Base-by-base conservation (phyloP, 352 stramenopile species). In the Globisporangium cederbergense region DNA sequence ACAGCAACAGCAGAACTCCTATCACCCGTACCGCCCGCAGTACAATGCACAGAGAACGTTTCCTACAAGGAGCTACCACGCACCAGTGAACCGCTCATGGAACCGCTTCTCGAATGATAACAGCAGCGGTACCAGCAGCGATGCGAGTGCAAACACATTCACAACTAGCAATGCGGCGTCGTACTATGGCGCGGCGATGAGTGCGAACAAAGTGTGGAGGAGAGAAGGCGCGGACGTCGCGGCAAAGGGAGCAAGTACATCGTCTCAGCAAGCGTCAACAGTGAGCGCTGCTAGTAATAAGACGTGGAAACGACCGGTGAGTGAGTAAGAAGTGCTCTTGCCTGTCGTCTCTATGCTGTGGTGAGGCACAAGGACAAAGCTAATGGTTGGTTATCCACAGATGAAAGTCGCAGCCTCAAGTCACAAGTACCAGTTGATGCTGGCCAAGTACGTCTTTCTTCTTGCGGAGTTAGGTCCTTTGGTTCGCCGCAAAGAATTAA, bases 201-300 rank as follows among this genome's bases (percentile, higher is more conserved):
- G 79, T 60, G 62, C 72, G 9, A 89, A 90, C 64, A 84, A 83
- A 65, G 79, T 87, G n/a, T 89, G 77, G 76, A 64, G 71, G 45
- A 76, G 73, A 43, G 65, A 73, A 28, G 71, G 72, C 20, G 28
- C 16, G 7, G 49, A 45, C n/a, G 49, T 22, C 8, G 20, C 22
- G 25, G 20, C 22, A 43, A 36, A 38, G 14, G 14, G 49, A 8
- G 34, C 49, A 18, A 38, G 30, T 9, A 28, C 10, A 25, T 28
- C 18, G 45, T 18, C 51, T 60, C 50, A 28, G 30, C 34, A 16
- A 47, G 22, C 32, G 25, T 8, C 16, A 47, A 13, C 45, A 20
- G 6, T 25, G 18, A 55, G 11, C 20, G 18, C 60, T 28, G 25
- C 28, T 30, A 20, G 28, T 36, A 72, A 72, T 36, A 79, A 79